phyloP scores from a whole-genome alignment of 202 grass and related monocot species.

The Carex arenaria region DNA sequence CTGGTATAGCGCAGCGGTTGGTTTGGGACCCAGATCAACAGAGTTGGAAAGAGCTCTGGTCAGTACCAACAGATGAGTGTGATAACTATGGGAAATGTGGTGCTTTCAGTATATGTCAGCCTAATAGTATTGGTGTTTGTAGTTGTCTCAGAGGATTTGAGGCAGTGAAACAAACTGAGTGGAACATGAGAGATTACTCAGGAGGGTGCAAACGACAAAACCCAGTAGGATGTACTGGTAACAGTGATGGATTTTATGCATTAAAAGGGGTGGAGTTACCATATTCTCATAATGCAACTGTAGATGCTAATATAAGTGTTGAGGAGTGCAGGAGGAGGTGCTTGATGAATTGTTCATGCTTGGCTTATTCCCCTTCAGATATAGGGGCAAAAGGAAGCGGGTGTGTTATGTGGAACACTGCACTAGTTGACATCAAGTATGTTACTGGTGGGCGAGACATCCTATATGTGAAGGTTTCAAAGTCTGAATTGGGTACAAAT shows the following conservation, averaged over 20 bases:
- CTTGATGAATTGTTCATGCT: conserved; percentile 50
- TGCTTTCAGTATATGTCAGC: conserved; percentile 42
- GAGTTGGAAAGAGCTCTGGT: conserved; percentile 50
- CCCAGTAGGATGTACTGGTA: conserved; percentile 31
- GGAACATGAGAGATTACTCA: conserved; percentile 33
- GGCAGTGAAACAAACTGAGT: conserved; percentile 28
- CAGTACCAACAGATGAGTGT: conserved; percentile 52
- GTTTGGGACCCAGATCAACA: neutral
- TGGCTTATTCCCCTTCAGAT: conserved; percentile 46
- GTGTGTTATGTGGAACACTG: conserved; percentile 62
- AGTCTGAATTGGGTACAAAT: neutral
- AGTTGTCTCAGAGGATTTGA: conserved; percentile 55
- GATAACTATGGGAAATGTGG: conserved; percentile 40
- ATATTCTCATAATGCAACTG: conserved; percentile 43
- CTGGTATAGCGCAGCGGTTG: neutral
- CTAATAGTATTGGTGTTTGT: neutral
- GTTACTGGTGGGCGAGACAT: neutral
- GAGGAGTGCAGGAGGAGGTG: conserved; percentile 48
- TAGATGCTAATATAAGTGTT: conserved; percentile 32
- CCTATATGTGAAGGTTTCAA: neutral
- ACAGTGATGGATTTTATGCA: conserved; percentile 39
- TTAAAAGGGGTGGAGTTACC: conserved; percentile 51
- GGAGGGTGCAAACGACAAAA: conserved; percentile 42
- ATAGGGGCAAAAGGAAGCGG: conserved; percentile 29
- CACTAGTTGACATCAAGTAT: conserved; percentile 48